Evolutionary conservation across 2,329 filamentous ascomycete species (phyloP), one percentile per base, ranked within the genome.

Genomic region (Remersonia thermophila): DNA sequence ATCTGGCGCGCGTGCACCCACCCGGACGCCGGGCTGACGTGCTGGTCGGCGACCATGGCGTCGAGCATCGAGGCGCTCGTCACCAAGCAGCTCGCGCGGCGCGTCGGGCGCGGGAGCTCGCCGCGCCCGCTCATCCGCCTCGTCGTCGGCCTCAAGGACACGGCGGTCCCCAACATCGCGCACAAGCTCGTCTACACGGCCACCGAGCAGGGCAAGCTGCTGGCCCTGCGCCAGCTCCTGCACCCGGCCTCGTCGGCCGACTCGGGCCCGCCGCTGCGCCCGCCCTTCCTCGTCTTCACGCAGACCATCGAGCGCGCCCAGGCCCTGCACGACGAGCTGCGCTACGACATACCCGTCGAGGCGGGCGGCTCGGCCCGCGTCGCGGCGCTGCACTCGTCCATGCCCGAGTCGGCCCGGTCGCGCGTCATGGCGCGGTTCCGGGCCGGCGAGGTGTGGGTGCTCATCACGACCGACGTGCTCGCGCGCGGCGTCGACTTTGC

Each of bases 1-100:
- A 78, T 96, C 43, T 95, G 87, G 86, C 72, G 74, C 29, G 73
- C 82, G 3, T 89, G 89, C 56, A 76, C 66, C 2, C 77, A 79
- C 47, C 66, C 73, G 3, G 60, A 68, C n/a, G 65, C 96, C 7
- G 73, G 77, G 16, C 68, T 85, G 3, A 84, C 82, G 8, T 77
- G 93, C 41, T 98, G 89, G 86, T 96, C 91, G 11, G 91, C 91
- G 11, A 98, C 91, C 0, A 95, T 98, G 79, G 85, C 83, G 3
- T 94, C 89, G 12, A 91, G 80, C 48, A 83, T 96, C 29, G 91
- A 98, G 61, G 67, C 77, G 14, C 65, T 95, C 7, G 73, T 84
- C 32, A 71, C 71, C 6, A 71, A 74, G n/a, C 80, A 78, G 11
- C 71, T 91, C 34, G 61, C 66, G 17, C 61, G 67, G 12, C 68